Conservation (phyloP, 2,329 filamentous ascomycete genomes). For the Paecilomyces fulvus region DNA sequence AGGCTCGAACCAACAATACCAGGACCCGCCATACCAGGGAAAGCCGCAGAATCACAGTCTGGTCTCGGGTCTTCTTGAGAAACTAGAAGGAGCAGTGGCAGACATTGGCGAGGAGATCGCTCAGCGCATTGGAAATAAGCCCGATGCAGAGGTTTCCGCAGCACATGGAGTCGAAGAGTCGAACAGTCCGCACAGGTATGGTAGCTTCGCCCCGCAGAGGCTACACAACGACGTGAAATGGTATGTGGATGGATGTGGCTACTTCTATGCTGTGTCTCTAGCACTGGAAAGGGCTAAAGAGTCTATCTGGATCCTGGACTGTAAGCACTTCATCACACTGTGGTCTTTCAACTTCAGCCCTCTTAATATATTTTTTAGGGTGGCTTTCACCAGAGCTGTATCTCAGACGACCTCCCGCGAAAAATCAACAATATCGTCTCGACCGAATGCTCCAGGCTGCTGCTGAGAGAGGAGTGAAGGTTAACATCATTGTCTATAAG, state of each 20-base stretch:
- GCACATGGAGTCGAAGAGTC: slow-evolving; percentile 31
- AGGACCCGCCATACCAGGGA: slow-evolving; percentile 24
- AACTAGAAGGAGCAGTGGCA: slow-evolving; percentile 46
- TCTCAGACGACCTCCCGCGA: slow-evolving; percentile 69
- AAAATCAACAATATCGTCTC: slow-evolving; percentile 74
- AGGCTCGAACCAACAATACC: slow-evolving; percentile 8
- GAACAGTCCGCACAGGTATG: slow-evolving; percentile 43
- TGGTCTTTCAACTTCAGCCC: not conserved
- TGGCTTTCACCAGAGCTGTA: slow-evolving; percentile 86
- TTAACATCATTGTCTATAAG: slow-evolving; percentile 87
- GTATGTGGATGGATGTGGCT: slow-evolving; percentile 77
- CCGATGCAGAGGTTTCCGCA: slow-evolving; percentile 41
- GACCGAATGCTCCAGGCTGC: slow-evolving; percentile 76
- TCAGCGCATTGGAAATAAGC: slow-evolving; percentile 38
- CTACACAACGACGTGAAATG: slow-evolving; percentile 70
- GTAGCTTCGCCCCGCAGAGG: slow-evolving; percentile 63
- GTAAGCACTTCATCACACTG: slow-evolving; percentile 27
- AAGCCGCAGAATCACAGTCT: slow-evolving; percentile 27
- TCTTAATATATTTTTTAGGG: slow-evolving; percentile 33
- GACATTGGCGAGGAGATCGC: slow-evolving; percentile 45
- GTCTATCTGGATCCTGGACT: slow-evolving; percentile 78
- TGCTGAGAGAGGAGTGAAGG: slow-evolving; percentile 71
- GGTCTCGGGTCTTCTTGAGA: slow-evolving; percentile 44
- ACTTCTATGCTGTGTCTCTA: slow-evolving; percentile 76
- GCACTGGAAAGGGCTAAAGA: slow-evolving; percentile 70